Conservation (phyloP, 208 protist species). For the Acanthamoeba triangularis region DNA sequence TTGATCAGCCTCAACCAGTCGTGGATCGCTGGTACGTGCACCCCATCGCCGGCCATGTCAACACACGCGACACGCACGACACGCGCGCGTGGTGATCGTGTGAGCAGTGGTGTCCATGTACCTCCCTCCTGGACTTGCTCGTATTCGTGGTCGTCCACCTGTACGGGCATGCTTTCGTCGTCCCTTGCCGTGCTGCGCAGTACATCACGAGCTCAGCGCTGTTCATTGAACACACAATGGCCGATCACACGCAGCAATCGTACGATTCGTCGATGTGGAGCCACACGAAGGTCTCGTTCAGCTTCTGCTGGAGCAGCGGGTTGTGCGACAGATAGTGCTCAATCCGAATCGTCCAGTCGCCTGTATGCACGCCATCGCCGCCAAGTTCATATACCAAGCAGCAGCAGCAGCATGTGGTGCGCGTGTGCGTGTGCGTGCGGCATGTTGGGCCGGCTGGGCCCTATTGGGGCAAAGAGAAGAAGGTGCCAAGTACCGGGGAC, state of each 20-base stretch:
- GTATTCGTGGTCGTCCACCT: no score
- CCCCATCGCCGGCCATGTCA: background rate
- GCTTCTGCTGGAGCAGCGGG: background rate
- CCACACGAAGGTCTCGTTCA: conserved; percentile 40
- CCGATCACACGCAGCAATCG: background rate
- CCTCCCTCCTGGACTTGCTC: no score
- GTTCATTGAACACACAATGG: no score
- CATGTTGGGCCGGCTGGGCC: no score
- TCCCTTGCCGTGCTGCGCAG: background rate
- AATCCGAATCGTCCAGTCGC: background rate
- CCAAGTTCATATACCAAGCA: background rate
- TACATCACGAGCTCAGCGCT: no score
- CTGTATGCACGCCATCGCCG: background rate
- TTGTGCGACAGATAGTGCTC: conserved; percentile 6
- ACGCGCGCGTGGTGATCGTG: no score
- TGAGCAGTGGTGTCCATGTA: no score
- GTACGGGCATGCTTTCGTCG: background rate
- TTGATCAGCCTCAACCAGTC: background rate
- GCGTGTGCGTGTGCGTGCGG: no score
- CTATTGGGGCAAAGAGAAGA: no score
- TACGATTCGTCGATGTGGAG: conserved; percentile 29
- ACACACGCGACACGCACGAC: no score
- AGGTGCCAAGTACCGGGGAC: conserved; percentile 22
- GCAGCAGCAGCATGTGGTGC: background rate
- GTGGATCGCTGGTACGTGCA: background rate